Conservation (phyloP, 192 early-diverging fungal species). For the Entophlyctis luteolus region DNA sequence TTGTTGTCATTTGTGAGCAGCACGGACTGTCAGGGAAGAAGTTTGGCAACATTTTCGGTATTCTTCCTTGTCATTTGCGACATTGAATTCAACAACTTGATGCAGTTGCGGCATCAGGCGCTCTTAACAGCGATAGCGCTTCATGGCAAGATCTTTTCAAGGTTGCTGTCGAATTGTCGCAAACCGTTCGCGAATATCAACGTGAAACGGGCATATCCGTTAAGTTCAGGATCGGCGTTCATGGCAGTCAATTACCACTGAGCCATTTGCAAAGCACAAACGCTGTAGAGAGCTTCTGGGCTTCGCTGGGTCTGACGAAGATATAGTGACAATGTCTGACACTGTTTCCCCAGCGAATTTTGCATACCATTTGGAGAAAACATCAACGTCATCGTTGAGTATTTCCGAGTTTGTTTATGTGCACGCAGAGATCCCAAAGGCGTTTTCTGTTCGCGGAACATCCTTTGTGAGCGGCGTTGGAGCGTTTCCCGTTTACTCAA, state of each 20-base stretch:
- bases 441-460: neutral
- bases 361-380: slow-evolving; percentile 21
- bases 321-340: neutral
- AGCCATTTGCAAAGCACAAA: neutral
- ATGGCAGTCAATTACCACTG: slow-evolving; percentile 1
- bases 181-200: slow-evolving; percentile 21
- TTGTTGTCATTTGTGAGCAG: slow-evolving; percentile 19
- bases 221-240: slow-evolving; percentile 13
- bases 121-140: slow-evolving; percentile 2
- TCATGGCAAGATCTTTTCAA: slow-evolving; percentile 15
- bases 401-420: slow-evolving; percentile 17
- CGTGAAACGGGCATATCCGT: slow-evolving; percentile 16
- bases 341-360: slow-evolving; percentile 12
- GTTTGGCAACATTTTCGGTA: slow-evolving; percentile 7
- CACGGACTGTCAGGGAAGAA: neutral
- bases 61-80: neutral
- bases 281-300: slow-evolving; percentile 11
- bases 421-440: neutral
- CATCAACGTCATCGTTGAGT: neutral
- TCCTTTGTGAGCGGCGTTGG: slow-evolving; percentile 8
- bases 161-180: slow-evolving; percentile 12
- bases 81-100: neutral
- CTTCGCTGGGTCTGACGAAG: neutral
- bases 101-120: neutral
- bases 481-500: too few species aligned